A percentile compares a stretch with the other conserved stretches of the same genome.
Conservation (phyloP, 106 monocot species). For the Dioscorea dumetorum region DNA sequence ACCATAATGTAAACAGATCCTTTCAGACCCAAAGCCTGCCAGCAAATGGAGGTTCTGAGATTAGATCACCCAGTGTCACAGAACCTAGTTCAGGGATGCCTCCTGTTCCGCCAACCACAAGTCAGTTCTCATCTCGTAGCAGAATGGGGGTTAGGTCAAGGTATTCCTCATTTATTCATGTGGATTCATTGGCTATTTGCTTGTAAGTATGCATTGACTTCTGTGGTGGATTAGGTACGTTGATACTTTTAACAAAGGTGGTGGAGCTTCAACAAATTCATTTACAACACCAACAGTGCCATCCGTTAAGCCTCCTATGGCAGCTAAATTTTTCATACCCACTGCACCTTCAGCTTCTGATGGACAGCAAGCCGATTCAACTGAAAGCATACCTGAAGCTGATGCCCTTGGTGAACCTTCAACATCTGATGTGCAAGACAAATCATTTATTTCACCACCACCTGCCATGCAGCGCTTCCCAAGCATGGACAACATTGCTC, state of each 20-base stretch:
- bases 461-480: slow-evolving; percentile 53
- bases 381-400: slow-evolving; percentile 12
- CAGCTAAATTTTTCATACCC: slow-evolving; percentile 75
- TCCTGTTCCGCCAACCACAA: slow-evolving; percentile 68
- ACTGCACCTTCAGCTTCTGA: slow-evolving; percentile 28
- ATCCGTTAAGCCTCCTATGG: slow-evolving; percentile 47
- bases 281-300: slow-evolving; percentile 55
- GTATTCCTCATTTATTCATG: slow-evolving; percentile 18
- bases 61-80: slow-evolving; percentile 18
- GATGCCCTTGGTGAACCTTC: slow-evolving; percentile 17
- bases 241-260: slow-evolving; percentile 91
- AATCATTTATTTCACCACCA: slow-evolving; percentile 26
- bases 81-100: slow-evolving; percentile 55
- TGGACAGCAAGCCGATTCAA: slow-evolving; percentile 18
- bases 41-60: slow-evolving; percentile 26
- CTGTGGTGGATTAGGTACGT: slow-evolving; percentile 55
- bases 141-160: slow-evolving; percentile 80
- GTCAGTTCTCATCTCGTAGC: slow-evolving; percentile 82
- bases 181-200: not conserved
- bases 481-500: slow-evolving; percentile 75
- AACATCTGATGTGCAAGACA: slow-evolving; percentile 17
- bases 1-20: slow-evolving; percentile 42
- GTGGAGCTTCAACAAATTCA: slow-evolving; percentile 22
- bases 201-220: not conserved
- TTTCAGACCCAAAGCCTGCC: slow-evolving; percentile 18